Conservation (phyloP, 805 yeast species). For the Teunomyces pallodes region DNA sequence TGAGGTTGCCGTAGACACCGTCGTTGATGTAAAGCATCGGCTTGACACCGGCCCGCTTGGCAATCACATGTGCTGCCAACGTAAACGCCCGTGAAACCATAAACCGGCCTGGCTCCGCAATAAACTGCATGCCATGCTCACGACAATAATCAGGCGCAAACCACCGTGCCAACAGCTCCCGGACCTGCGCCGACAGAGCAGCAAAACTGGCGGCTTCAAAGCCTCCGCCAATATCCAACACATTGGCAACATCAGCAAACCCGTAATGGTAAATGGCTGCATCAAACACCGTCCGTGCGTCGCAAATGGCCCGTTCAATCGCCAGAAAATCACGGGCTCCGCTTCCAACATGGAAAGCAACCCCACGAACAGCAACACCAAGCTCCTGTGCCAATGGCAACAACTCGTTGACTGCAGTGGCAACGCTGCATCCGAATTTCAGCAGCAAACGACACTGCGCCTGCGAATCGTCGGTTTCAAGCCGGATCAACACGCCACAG, state of each 20-base stretch:
- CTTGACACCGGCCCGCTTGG: constrained; percentile 54
- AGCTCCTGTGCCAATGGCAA: constrained; percentile 61
- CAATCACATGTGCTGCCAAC: constrained; percentile 79
- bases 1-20: constrained; percentile 94
- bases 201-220: constrained; percentile 65
- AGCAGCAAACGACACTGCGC: constrained; percentile 85
- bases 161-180: constrained; percentile 49
- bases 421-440: constrained; percentile 80
- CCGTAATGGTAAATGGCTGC: constrained; percentile 44
- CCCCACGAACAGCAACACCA: constrained; percentile 70
- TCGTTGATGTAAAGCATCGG: constrained; percentile 86
- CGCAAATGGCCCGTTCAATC: constrained; percentile 66
- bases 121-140: constrained; percentile 41
- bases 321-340: constrained; percentile 78
- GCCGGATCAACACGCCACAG: constrained; percentile 71
- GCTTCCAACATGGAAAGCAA: constrained; percentile 94
- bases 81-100: constrained; percentile 84
- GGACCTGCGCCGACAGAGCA: constrained; percentile 56
- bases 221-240: constrained; percentile 93
- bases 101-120: constrained; percentile 95
- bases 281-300: constrained; percentile 68
- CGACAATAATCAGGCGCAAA: constrained; percentile 49
- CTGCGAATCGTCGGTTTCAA: constrained; percentile 83
- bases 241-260: constrained; percentile 37
- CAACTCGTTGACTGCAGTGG: constrained; percentile 49